Base-by-base conservation (phyloP, 1,284 basidiomycete species). In the Cutaneotrichosporon sp. region DNA sequence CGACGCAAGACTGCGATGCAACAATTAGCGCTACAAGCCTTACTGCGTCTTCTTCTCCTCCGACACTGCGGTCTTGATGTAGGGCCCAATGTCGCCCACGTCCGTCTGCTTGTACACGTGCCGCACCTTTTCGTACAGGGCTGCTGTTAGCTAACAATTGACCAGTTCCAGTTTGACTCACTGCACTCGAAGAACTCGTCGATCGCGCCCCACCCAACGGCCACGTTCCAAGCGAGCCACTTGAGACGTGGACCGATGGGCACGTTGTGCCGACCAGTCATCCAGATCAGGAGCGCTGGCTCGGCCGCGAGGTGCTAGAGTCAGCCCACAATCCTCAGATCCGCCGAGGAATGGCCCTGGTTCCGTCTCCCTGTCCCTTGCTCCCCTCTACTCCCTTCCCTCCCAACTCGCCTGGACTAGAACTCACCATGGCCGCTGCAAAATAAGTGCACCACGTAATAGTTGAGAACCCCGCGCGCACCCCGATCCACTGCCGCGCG, bases 171-270 rank as follows among this genome's bases (percentile, higher is more conserved):
- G 34, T 13, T 36, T 18, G 32, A 62, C 75, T 64, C 60, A 78
- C 76, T 65, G 56, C 72, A 74, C 58, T 75, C 72, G 58, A 64
- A 64, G 61, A 72, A 72, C 47, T 75, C 72, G 56, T 72, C 72
- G n/a, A 77, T 65, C 0, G 69, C 69, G 4, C 70, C 74, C 40
- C 70, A 73, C 0, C 77, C 77, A 21, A 76, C 56, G 1, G 61
- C 38, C 2, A 72, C 57, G 30, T 72, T 71, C 10, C 67, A 70
- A 21, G 72, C 49, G 18, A 78, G 34, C 73, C 68, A 77, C 65
- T 76, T 73, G 62, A 72, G 53, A 11, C 61, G 38, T 0, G 65
- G 47, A 14, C 21, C 60, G 8, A 62, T 14, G 2, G 69, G 67
- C 4, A 64, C 63, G 8, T 50, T 5, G 65, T 73, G 66, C 60